Conservation (phyloP, 2,329 filamentous ascomycete genomes). For the Clonostachys chloroleuca region DNA sequence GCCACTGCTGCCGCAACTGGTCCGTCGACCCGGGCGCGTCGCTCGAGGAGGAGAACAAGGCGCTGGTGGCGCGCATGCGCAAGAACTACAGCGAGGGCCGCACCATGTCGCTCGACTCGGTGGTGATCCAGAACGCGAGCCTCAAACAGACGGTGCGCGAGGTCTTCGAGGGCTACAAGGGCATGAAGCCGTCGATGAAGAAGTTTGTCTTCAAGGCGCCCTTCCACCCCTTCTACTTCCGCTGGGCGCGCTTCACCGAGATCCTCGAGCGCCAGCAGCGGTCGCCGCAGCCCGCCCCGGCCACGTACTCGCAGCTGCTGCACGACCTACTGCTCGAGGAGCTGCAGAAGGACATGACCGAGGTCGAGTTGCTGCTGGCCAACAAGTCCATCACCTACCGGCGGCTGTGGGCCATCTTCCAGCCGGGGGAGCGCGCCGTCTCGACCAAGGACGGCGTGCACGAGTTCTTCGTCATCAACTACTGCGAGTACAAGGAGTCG, state of each 20-base stretch:
- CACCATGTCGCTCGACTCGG: slow-evolving; percentile 2
- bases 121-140: slow-evolving; percentile 3
- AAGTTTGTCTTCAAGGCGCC: slow-evolving; percentile 4
- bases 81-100: slow-evolving; percentile 3
- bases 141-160: slow-evolving; percentile 3
- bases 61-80: slow-evolving; percentile 7
- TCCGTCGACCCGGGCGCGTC: slow-evolving; percentile 3
- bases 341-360: slow-evolving; percentile 1
- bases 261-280: slow-evolving; percentile 2
- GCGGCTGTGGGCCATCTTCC: slow-evolving; percentile 83
- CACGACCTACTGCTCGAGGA: slow-evolving; percentile 2
- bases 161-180: slow-evolving; percentile 4
- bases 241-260: slow-evolving; percentile 3
- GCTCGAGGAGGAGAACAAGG: slow-evolving; percentile 4
- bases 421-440: slow-evolving; percentile 77
- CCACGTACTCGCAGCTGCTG: slow-evolving; percentile 4
- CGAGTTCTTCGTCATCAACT: slow-evolving; percentile 78
- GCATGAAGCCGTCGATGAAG: slow-evolving; percentile 2
- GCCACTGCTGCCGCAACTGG: background rate
- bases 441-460: slow-evolving; percentile 71
- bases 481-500: slow-evolving; percentile 46
- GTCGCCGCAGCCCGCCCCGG: background rate
- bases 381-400: slow-evolving; percentile 80
- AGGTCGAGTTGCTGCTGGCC: slow-evolving; percentile 1
- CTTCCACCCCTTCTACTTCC: slow-evolving; percentile 5